These are phyloP conservation scores for Mariannaea sp. DNA, from an alignment of 2,329 filamentous ascomycete genomes.

Conservation along the genomic window DNA sequence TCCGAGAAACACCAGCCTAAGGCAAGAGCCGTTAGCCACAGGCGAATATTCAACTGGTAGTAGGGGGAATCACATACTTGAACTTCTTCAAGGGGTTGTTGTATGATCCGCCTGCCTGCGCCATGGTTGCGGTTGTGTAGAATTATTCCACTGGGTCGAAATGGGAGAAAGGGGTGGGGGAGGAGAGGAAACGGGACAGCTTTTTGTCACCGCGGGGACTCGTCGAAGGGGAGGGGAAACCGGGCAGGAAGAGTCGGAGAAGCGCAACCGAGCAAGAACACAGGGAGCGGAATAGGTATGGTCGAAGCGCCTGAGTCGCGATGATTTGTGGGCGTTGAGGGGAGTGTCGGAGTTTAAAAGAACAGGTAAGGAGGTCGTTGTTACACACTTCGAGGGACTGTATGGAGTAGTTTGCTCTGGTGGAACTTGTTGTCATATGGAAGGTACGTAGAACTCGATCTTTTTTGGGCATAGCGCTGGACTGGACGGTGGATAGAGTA, in stretches of 20 bases:
- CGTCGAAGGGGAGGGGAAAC: slow-evolving; percentile 8
- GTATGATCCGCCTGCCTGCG: slow-evolving; percentile 83
- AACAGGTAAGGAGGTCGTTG: slow-evolving; percentile 36
- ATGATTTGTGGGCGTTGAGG: slow-evolving; percentile 26
- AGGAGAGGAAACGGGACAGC: slow-evolving; percentile 31
- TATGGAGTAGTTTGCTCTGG: background rate
- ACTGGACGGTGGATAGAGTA: background rate
- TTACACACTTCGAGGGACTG: slow-evolving; percentile 8
- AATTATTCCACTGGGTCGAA: slow-evolving; percentile 21
- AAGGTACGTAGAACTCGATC: background rate
- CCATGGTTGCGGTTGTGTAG: slow-evolving; percentile 63
- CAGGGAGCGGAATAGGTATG: slow-evolving; percentile 4
- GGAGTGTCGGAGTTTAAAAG: slow-evolving; percentile 11
- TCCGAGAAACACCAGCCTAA: slow-evolving; percentile 91
- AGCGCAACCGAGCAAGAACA: slow-evolving; percentile 8
- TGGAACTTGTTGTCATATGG: slow-evolving; percentile 3
- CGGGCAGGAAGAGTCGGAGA: slow-evolving; percentile 11
- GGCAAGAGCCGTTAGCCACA: slow-evolving; percentile 31
- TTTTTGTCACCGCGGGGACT: slow-evolving; percentile 27
- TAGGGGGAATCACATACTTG: slow-evolving; percentile 68
- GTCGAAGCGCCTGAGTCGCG: slow-evolving; percentile 24
- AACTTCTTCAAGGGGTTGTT: slow-evolving; percentile 99
- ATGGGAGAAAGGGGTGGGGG: slow-evolving; percentile 16
- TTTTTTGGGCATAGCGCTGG: background rate
- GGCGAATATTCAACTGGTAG: background rate